Percentiles rank a stretch among this genome's conserved stretches.
Conservation (phyloP, 148 eudicot genomes). For the Euryodendron excelsum region DNA sequence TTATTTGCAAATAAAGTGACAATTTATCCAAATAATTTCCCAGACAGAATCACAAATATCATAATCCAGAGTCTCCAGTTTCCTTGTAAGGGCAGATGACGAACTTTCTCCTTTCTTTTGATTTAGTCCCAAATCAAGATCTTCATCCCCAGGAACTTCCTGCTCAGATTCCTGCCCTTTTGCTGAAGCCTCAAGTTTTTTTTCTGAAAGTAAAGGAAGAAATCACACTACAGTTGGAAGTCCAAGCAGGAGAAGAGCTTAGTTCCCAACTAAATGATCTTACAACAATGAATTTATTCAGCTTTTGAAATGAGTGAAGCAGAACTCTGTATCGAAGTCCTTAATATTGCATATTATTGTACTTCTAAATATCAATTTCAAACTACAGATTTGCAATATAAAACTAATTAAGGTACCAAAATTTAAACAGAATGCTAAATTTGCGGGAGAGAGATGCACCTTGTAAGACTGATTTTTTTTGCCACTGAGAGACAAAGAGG, state of each 20-base stretch:
- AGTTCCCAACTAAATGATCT: background rate
- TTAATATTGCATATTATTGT: background rate
- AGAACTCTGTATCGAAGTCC: background rate
- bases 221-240: background rate
- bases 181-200: background rate
- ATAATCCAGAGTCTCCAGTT: background rate
- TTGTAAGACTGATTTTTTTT: background rate
- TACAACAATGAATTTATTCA: background rate
- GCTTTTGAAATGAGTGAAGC: background rate
- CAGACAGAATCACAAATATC: conserved; percentile 15
- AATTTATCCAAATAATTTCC: conserved; percentile 13
- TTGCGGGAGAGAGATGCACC: conserved; percentile 9
- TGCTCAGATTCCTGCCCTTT: background rate
- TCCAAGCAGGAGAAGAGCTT: background rate
- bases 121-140: background rate
- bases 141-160: background rate
- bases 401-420: background rate
- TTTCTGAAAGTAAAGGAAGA: conserved; percentile 8
- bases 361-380: background rate
- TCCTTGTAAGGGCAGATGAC: background rate
- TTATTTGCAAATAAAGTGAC: background rate
- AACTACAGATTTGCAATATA: background rate
- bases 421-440: background rate
- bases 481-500: background rate
- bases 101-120: background rate